Evolutionary conservation across 495 filamentous ascomycete species (phyloP), one percentile per base, ranked within the genome.

Genomic region (Hypoxylon subgilvum): DNA sequence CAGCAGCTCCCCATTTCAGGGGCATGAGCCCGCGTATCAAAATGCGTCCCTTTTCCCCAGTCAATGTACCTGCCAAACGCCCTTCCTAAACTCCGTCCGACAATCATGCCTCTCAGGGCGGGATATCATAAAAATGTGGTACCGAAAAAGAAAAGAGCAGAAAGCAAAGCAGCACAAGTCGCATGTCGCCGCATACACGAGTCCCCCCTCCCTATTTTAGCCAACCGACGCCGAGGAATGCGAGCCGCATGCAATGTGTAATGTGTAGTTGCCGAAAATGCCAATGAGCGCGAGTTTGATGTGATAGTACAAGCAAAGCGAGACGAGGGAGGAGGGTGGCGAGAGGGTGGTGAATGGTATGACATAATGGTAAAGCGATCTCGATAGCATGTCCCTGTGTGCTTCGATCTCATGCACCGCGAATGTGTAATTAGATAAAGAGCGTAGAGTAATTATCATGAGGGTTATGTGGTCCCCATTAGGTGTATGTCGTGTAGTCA

Each of bases 121-220:
- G 58, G 58, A 55, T 62, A 62, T 62, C 52, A 36, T 59, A 51
- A 49, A 6, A 22, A 62, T 50, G 34, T 28, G 38, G 31, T 51
- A 25, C 4, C 6, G 5, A 50, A 12, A 9, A 36, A 28, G 14
- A 51, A 23, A n/a, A 4, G 9, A 38, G 13, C 21, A 13, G 40
- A 17, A 21, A 23, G 6, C 23, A 25, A 23, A 39, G 4, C 12
- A 51, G 31, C 18, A 38, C 50, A 40, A 48, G 32, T 42, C 27
- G 40, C 25, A 22, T 47, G 16, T 14, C 12, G n/a, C 25, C 31
- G n/a, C 21, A 22, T 8, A n/a, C 22, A 22, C 22, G 31, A 16
- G 21, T 34, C 27, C 50, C 27, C 35, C 12, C 41, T 41, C 28
- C 28, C 27, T 18, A 25, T 13, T 10, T 45, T 36, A 39, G 27